Conservation (phyloP, 1,284 basidiomycete species). For the Tausonia pullulans region DNA sequence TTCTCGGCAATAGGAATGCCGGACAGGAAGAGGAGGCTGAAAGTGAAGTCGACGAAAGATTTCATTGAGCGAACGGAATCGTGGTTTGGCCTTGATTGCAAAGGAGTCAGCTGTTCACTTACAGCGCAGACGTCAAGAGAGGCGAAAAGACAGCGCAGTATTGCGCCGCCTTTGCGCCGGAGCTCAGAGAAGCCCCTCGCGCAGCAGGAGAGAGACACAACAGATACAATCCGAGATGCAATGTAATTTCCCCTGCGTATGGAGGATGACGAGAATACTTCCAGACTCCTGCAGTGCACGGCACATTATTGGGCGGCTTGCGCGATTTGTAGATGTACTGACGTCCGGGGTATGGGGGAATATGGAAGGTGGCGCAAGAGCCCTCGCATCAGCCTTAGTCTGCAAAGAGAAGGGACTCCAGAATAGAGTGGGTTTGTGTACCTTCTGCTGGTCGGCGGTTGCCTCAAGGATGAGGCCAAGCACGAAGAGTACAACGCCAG, state of each 20-base stretch:
- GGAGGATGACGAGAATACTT: constrained; percentile 43
- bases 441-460: constrained; percentile 55
- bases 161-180: constrained; percentile 35
- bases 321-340: constrained; percentile 48
- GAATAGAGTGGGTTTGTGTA: constrained; percentile 20
- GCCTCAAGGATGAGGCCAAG: constrained; percentile 53
- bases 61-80: no score
- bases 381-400: no score
- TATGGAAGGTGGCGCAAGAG: no score
- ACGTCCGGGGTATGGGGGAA: not conserved
- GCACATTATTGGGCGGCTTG: constrained; percentile 45
- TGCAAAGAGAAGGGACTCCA: no score
- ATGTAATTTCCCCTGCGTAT: constrained; percentile 57
- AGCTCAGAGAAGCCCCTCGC: no score
- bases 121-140: constrained; percentile 46
- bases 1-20: constrained; percentile 63
- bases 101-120: no score
- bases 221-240: no score
- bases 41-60: no score
- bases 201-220: no score
- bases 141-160: constrained; percentile 52
- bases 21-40: constrained; percentile 48
- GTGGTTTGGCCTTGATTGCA: no score
- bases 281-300: constrained; percentile 45
- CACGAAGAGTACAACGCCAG: constrained; percentile 54